These are phyloP conservation scores for Colletotrichum karsti DNA, from an alignment of 2,329 filamentous ascomycete genomes.

Conservation along the genomic window DNA sequence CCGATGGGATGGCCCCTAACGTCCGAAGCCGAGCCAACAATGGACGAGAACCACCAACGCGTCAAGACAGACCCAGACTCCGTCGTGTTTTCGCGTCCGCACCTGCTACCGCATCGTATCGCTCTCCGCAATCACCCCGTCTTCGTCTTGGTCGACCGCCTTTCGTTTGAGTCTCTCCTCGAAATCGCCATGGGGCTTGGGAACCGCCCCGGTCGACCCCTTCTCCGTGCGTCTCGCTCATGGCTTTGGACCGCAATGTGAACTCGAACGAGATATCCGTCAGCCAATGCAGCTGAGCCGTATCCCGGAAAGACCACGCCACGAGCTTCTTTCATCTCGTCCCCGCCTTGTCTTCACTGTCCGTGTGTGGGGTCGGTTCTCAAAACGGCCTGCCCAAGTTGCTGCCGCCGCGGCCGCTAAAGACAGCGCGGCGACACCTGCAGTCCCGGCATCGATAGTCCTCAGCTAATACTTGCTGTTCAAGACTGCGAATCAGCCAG, in stretches of 20 bases:
- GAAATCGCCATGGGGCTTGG: slow-evolving; percentile 2
- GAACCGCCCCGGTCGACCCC: slow-evolving; percentile 7
- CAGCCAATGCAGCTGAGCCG: slow-evolving; percentile 13
- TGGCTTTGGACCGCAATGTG: background rate
- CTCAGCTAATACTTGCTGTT: background rate
- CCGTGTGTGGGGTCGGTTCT: slow-evolving; percentile 2
- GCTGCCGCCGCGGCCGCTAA: background rate
- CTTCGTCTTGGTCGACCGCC: slow-evolving; percentile 13
- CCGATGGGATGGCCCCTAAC: background rate
- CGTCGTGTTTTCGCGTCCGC: background rate
- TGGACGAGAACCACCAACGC: slow-evolving; percentile 11
- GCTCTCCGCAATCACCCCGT: slow-evolving; percentile 14
- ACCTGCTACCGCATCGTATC: background rate
- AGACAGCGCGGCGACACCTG: background rate
- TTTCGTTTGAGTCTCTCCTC: background rate
- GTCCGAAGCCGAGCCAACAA: slow-evolving; percentile 19
- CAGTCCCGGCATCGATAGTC: background rate
- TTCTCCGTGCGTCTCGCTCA: slow-evolving; percentile 25
- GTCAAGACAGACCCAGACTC: background rate
- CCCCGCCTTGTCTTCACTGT: background rate
- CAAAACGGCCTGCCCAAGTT: background rate
- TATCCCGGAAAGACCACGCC: slow-evolving; percentile 5
- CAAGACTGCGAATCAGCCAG: background rate
- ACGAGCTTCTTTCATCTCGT: background rate
- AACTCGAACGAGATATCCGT: slow-evolving; percentile 11